A percentile compares a stretch with the other conserved stretches of the same genome.
These are phyloP conservation scores for Apiospora malaysiana DNA, from an alignment of 2,329 filamentous ascomycete species.

Conservation along the genomic window DNA sequence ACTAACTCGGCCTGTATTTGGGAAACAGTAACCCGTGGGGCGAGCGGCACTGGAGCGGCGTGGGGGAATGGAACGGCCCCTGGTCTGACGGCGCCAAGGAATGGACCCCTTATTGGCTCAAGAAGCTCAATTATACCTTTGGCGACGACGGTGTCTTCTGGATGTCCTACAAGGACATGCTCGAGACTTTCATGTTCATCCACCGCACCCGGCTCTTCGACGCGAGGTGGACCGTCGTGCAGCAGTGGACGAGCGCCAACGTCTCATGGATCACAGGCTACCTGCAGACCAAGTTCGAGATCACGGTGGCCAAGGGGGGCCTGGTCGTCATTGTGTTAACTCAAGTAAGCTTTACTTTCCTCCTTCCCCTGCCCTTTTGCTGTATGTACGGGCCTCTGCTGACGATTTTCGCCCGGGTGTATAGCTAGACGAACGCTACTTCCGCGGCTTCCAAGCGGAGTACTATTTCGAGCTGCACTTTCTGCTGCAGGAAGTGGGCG, in stretches of 20 bases:
- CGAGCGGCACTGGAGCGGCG: conserved; percentile 47
- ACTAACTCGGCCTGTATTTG: too few relatives aligned
- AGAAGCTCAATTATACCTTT: conserved; percentile 68
- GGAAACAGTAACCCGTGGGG: conserved; percentile 72
- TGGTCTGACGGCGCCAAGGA: conserved; percentile 78
- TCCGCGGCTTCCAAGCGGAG: conserved; percentile 50
- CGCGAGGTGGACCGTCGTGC: conserved; percentile 50
- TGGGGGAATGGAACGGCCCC: conserved; percentile 71
- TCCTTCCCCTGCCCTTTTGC: conserved; percentile 45
- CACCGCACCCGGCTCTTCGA: conserved; percentile 55
- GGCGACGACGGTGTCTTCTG: conserved; percentile 68
- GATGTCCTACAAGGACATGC: conserved; percentile 52
- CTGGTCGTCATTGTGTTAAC: conserved; percentile 50
- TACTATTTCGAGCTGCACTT: conserved; percentile 52
- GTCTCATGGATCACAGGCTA: conserved; percentile 54
- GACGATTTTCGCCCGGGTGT: neutral
- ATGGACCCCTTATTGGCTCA: conserved; percentile 77
- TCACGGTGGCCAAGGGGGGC: conserved; percentile 48
- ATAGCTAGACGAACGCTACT: conserved; percentile 54
- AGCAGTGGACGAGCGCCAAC: conserved; percentile 50
- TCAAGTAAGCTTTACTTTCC: conserved; percentile 34
- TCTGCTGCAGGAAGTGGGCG: conserved; percentile 43
- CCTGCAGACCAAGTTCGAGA: conserved; percentile 49
- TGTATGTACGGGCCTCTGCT: neutral
- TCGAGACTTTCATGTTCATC: conserved; percentile 50